These are phyloP conservation scores for Xylaria sp. DNA, from an alignment of 2,329 filamentous ascomycete genomes.

Conservation along the genomic window DNA sequence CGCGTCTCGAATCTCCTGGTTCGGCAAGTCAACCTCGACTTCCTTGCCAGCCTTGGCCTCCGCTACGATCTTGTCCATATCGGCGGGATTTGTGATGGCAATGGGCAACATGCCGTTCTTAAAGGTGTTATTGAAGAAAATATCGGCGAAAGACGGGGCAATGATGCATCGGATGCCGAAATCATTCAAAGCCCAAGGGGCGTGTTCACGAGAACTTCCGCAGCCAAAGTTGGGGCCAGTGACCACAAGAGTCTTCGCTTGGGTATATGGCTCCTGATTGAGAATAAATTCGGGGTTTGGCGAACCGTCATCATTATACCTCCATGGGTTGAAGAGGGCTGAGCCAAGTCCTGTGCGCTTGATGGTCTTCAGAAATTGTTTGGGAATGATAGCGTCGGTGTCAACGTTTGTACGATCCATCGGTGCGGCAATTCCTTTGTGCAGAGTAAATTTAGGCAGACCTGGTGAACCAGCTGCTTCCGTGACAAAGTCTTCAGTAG, in stretches of 20 bases:
- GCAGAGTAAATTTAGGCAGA: constrained; percentile 82
- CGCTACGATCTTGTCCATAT: constrained; percentile 75
- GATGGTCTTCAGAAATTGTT: constrained; percentile 99
- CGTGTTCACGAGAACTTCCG: constrained; percentile 91
- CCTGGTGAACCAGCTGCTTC: constrained; percentile 65
- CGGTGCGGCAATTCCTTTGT: constrained; percentile 88
- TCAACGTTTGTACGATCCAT: constrained; percentile 92
- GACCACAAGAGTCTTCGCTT: constrained; percentile 88
- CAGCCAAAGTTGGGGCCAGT: constrained; percentile 96
- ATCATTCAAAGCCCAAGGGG: constrained; percentile 95
- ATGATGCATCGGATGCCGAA: constrained; percentile 96
- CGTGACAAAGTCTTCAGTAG: constrained; percentile 69
- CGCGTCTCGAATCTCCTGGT: constrained; percentile 82
- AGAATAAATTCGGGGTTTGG: constrained; percentile 87
- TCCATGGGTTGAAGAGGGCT: constrained; percentile 86
- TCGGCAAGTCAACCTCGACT: constrained; percentile 87
- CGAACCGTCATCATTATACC: constrained; percentile 77
- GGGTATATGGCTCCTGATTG: constrained; percentile 87
- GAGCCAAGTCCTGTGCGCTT: constrained; percentile 93
- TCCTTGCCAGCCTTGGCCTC: constrained; percentile 84
- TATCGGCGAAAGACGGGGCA: constrained; percentile 82
- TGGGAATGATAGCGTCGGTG: constrained; percentile 99
- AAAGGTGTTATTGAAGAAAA: constrained; percentile 99
- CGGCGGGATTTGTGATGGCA: constrained; percentile 72
- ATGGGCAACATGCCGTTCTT: constrained; percentile 99